A percentile compares a stretch with the other conserved stretches of the same genome.
Conservation (phyloP, 2,329 filamentous ascomycete genomes). For the Huntiella savannae region DNA sequence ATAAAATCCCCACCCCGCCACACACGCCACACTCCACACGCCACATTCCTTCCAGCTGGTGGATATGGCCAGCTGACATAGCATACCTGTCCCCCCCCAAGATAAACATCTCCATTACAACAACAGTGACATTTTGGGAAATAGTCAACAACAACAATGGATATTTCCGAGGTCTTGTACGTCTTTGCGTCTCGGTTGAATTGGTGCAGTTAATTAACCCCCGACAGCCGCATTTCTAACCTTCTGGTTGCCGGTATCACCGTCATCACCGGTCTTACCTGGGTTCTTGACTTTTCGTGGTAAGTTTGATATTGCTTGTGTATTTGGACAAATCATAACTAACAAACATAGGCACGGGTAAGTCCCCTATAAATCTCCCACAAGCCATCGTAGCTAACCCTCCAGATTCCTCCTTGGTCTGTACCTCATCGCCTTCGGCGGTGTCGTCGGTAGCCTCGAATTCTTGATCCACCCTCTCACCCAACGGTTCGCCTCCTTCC, state of each 20-base stretch:
- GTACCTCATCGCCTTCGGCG: slow-evolving; percentile 83
- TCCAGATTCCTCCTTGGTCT: slow-evolving; percentile 42
- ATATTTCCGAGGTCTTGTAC: slow-evolving; percentile 84
- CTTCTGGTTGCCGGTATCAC: slow-evolving; percentile 72
- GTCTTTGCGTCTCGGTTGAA: slow-evolving; percentile 18
- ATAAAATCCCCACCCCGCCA: no score
- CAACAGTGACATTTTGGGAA: no score
- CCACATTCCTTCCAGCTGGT: no score
- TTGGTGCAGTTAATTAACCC: background rate
- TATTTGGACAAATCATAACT: background rate
- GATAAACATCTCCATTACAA: no score
- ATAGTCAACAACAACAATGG: slow-evolving; percentile 37
- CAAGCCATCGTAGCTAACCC: background rate
- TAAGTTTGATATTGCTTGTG: slow-evolving; percentile 23
- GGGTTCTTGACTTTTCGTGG: slow-evolving; percentile 45
- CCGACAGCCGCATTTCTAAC: slow-evolving; percentile 73
- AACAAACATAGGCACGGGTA: slow-evolving; percentile 5
- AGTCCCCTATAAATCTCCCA: background rate
- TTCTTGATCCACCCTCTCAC: slow-evolving; percentile 72
- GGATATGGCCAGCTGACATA: no score
- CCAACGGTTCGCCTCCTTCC: slow-evolving; percentile 85
- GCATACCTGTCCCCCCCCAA: no score
- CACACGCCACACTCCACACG: no score
- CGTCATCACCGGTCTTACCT: slow-evolving; percentile 62
- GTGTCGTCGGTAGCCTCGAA: slow-evolving; percentile 59